Base-by-base conservation (phyloP, 805 yeast genomes). In the Kuraishia floccosa region DNA sequence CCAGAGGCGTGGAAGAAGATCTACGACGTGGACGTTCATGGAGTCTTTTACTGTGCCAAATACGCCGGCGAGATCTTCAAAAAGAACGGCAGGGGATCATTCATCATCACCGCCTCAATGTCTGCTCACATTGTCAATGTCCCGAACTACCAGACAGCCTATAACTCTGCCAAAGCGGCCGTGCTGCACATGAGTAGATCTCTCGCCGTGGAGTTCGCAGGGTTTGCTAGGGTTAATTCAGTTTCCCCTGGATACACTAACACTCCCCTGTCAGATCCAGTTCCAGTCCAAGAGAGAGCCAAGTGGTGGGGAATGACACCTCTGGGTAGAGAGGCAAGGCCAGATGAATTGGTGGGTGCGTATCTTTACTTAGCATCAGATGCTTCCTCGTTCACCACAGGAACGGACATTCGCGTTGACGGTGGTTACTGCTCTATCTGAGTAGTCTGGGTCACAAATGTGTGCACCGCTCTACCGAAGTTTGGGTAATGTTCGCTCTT, bases 181-280 rank as follows among this genome's bases (percentile, higher is more conserved):
- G 76, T 82, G 17, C 50, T 76, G 40, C 94, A 85, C 48, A 64
- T 84, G 43, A 72, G 79, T 22, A 76, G 65, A 51, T 81, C 91
- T 1, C 60, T 84, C 40, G 89, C 94, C 10, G 74, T 84, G 26
- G 95, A 85, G 58, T 85, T 89, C 87, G 73, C 86, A n/a, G 71
- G 76, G 2, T 80, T 79, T 46, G 93, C 89, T n/a, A 68, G 94
- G 41, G 89, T 77, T 35, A 83, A 83, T 60, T 63, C 82, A 17
- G 68, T 83, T 18, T 75, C 85, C n/a, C 94, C 94, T 14, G 94
- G 94, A n/a, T 83, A 84, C 60, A 78, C 81, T 37, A 69, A 67
- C 35, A 80, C 93, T 7, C 84, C 77, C 38, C 63, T 83, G 39
- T 63, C 75, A 5, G 64, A 60, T 39, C 59, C 58, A 30, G 49